phyloP scores from a whole-genome alignment of 306 rosid species.

The Vigna nakashimae region DNA sequence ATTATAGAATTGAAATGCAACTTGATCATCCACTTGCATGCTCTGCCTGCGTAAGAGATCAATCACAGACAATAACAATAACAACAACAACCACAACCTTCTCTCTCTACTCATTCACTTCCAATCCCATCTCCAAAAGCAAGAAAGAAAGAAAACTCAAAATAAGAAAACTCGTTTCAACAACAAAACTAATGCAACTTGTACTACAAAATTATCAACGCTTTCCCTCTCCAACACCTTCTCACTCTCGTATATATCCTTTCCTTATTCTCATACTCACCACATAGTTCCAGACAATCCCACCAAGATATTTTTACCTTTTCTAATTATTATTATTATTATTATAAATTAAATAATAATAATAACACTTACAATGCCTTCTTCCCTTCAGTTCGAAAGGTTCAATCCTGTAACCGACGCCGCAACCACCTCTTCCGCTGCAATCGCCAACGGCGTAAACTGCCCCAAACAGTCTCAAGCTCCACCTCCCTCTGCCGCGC shows the following conservation, averaged over 20 bases:
- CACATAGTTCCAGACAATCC: neutral
- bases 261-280: neutral
- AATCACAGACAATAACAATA: no score
- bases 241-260: slow-evolving; percentile 28
- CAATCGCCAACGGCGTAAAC: slow-evolving; percentile 48
- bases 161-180: neutral
- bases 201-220: slow-evolving; percentile 50
- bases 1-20: slow-evolving; percentile 42
- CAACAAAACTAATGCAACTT: slow-evolving; percentile 51
- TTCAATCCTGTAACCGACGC: slow-evolving; percentile 50
- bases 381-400: slow-evolving; percentile 47
- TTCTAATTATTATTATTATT: no score
- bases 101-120: slow-evolving; percentile 14
- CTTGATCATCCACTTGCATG: slow-evolving; percentile 63
- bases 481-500: neutral
- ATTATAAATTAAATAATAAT: neutral
- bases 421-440: slow-evolving; percentile 7
- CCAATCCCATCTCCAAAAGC: neutral
- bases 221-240: slow-evolving; percentile 8
- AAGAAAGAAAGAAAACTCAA: no score
- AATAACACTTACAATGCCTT: slow-evolving; percentile 44
- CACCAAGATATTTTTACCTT: no score
- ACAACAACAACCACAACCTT: no score
- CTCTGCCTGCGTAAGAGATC: slow-evolving; percentile 43
- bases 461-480: slow-evolving; percentile 46